Evolutionary conservation across 140 eudicot genomes (phyloP), one percentile per base, ranked within the genome.

Genomic region (Bidens hawaiensis): DNA sequence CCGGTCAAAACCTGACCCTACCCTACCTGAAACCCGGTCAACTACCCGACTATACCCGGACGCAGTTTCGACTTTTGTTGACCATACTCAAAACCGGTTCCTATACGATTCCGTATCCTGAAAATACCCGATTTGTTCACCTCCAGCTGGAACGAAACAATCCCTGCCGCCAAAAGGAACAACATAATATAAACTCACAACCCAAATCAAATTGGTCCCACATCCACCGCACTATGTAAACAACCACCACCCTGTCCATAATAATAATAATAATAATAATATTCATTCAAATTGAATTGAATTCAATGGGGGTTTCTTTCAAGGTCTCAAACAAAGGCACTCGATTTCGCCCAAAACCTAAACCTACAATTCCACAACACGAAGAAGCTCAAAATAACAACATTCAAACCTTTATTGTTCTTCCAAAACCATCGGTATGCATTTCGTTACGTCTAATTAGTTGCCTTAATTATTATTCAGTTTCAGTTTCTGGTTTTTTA

Each of bases 261-360:
- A n/a, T n/a, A n/a, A n/a, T n/a, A n/a, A n/a, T n/a, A n/a, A n/a
- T n/a, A n/a, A n/a, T n/a, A n/a, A n/a, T n/a, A n/a, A n/a, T n/a
- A n/a, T n/a, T n/a, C n/a, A n/a, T n/a, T n/a, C n/a, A n/a, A n/a
- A n/a, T n/a, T n/a, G n/a, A n/a, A n/a, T n/a, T n/a, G n/a, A n/a
- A n/a, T n/a, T n/a, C 65, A 48, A 86, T 90, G 95, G 86, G 89
- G 77, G 70, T 90, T 68, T 90, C 97, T 8, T 90, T 90, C 51
- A 90, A 90, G 75, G 76, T 90, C 18, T 83, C 95, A 1, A 83
- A 71, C 38, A 68, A 40, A 51, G 97, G 97, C 40, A 36, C 76
- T 21, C 78, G 88, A 47, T 85, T 73, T 72, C 79, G 66, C 54
- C 94, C 90, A 26, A 86, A 75, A 65, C 76, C 86, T 11, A 63